A percentile compares a stretch with the other conserved stretches of the same genome.
Evolutionary conservation across 371 early-diverging fungal species (phyloP).

Genomic region (Lichtheimia ramosa): DNA sequence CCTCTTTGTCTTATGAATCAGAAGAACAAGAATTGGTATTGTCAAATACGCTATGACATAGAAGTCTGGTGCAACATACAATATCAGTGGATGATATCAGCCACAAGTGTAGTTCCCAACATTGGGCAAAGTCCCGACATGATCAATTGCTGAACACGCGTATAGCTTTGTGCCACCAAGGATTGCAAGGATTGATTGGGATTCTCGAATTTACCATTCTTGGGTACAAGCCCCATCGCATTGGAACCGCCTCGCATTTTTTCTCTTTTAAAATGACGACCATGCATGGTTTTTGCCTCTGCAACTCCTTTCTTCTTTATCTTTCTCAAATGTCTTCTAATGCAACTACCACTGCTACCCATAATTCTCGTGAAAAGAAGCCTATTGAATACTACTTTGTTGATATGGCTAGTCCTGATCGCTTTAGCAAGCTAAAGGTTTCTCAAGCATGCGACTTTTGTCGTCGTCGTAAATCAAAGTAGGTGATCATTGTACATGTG

Average conservation of each 20-base stretch:
- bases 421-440: slow-evolving; percentile 42
- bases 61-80: no score
- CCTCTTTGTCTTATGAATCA: no score
- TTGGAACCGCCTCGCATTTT: not conserved
- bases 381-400: slow-evolving; percentile 33
- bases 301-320: not conserved
- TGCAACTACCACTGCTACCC: not conserved
- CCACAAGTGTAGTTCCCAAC: no score
- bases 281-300: not conserved
- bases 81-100: no score
- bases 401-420: slow-evolving; percentile 40
- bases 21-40: no score
- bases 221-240: no score
- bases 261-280: not conserved
- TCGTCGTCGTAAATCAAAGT: slow-evolving; percentile 48
- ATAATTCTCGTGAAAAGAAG: not conserved
- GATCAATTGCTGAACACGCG: no score
- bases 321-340: not conserved
- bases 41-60: no score
- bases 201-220: no score
- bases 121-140: no score
- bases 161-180: no score
- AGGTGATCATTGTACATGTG: slow-evolving; percentile 5
- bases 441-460: slow-evolving; percentile 41
- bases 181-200: no score